Evolutionary conservation across 2,329 filamentous ascomycete genomes (phyloP).

Genomic region (Trichoderma harzianum): DNA sequence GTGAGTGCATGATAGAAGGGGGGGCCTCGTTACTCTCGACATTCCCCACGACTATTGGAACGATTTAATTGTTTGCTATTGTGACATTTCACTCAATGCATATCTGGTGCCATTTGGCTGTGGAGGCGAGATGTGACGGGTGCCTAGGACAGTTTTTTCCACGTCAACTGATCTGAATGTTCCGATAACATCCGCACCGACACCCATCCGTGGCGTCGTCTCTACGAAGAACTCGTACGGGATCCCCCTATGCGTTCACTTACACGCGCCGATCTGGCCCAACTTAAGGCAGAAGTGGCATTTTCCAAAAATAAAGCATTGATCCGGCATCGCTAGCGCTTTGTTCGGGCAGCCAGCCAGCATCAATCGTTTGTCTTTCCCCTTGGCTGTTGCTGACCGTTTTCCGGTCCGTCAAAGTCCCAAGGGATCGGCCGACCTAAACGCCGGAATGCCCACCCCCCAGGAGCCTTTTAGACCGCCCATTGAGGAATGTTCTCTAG

Average conservation of each 20-base stretch:
- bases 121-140: neutral
- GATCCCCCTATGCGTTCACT: neutral
- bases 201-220: neutral
- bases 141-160: neutral
- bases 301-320: conserved; percentile 1
- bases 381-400: neutral
- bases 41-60: neutral
- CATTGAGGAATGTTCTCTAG: conserved; percentile 2
- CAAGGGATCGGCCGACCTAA: neutral
- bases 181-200: neutral
- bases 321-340: neutral
- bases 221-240: neutral
- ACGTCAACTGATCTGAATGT: neutral
- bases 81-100: neutral
- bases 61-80: neutral
- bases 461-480: conserved; percentile 1
- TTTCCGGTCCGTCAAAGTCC: neutral
- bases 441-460: neutral
- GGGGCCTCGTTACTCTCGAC: neutral
- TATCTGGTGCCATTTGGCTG: neutral
- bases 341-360: neutral
- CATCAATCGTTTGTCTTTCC: neutral
- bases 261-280: neutral
- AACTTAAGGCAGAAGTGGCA: neutral
- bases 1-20: neutral